phyloP scores from a whole-genome alignment of 2,329 filamentous ascomycete genomes.

The Aspergillus nomiae region DNA sequence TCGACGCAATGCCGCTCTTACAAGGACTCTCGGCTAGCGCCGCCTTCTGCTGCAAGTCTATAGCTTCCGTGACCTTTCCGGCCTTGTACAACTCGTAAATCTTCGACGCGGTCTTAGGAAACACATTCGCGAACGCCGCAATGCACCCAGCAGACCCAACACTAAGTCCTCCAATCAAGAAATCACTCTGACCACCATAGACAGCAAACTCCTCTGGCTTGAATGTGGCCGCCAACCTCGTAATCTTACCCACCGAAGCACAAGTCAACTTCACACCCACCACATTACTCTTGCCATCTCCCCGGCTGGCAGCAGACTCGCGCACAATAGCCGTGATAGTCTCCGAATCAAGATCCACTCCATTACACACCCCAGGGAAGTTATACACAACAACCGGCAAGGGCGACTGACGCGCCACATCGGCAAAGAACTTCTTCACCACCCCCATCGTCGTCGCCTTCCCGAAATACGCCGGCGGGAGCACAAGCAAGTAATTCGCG shows the following conservation, averaged over 20 bases:
- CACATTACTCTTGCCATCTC: constrained; percentile 53
- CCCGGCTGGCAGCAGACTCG: constrained; percentile 34
- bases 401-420: constrained; percentile 55
- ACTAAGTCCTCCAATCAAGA: constrained; percentile 59
- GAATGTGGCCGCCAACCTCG: constrained; percentile 56
- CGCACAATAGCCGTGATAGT: constrained; percentile 58
- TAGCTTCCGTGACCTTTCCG: constrained; percentile 60
- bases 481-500: constrained; percentile 62
- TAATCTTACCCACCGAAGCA: constrained; percentile 63
- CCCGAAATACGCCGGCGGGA: constrained; percentile 67
- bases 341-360: constrained; percentile 68
- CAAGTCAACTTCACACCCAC: constrained; percentile 69
- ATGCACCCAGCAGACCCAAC: constrained; percentile 59
- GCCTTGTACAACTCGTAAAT: constrained; percentile 64
- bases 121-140: constrained; percentile 60
- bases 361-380: constrained; percentile 69
- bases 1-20: constrained; percentile 67
- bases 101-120: constrained; percentile 56
- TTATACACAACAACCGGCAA: constrained; percentile 68
- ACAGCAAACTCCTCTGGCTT: constrained; percentile 62
- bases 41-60: constrained; percentile 62
- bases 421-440: constrained; percentile 61
- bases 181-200: constrained; percentile 74
- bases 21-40: constrained; percentile 67
- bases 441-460: constrained; percentile 62